These are phyloP conservation scores for Globisporangium spiculum DNA, from an alignment of 352 stramenopile genomes.

Conservation along the genomic window DNA sequence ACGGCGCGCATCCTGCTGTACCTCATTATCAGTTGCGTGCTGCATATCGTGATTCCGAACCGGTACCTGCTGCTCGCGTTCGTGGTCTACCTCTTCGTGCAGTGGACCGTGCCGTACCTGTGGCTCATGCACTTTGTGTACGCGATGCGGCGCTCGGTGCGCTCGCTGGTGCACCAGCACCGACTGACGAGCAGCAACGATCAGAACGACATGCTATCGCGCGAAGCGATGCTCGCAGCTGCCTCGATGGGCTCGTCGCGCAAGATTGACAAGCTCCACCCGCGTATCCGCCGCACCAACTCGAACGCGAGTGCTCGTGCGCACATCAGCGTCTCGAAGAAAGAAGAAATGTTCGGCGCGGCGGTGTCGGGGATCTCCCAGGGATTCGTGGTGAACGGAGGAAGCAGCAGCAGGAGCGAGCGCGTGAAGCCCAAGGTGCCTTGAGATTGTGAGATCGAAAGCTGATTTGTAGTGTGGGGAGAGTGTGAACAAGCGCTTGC, in stretches of 20 bases:
- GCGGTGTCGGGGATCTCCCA: slow-evolving; percentile 77
- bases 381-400: slow-evolving; percentile 59
- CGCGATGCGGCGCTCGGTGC: slow-evolving; percentile 61
- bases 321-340: slow-evolving; percentile 77
- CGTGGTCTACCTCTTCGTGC: slow-evolving; percentile 75
- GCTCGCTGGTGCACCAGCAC: slow-evolving; percentile 75
- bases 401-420: slow-evolving; percentile 15
- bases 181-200: slow-evolving; percentile 60
- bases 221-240: slow-evolving; percentile 32
- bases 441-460: slow-evolving; percentile 8
- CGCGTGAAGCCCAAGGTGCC: slow-evolving; percentile 25
- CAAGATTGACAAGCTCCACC: slow-evolving; percentile 35
- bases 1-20: slow-evolving; percentile 76
- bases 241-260: slow-evolving; percentile 12
- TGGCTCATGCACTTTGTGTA: slow-evolving; percentile 66
- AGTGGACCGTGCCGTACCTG: slow-evolving; percentile 80
- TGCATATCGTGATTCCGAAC: slow-evolving; percentile 85
- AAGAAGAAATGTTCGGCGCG: slow-evolving; percentile 81
- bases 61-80: slow-evolving; percentile 77
- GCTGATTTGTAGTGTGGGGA: not conserved
- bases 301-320: slow-evolving; percentile 61
- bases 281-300: slow-evolving; percentile 40
- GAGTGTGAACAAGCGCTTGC: not conserved
- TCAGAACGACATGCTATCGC: slow-evolving; percentile 45
- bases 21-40: slow-evolving; percentile 80